Base-by-base conservation (phyloP, 495 filamentous ascomycete species). In the Pseudoneurospora amorphoporcata region DNA sequence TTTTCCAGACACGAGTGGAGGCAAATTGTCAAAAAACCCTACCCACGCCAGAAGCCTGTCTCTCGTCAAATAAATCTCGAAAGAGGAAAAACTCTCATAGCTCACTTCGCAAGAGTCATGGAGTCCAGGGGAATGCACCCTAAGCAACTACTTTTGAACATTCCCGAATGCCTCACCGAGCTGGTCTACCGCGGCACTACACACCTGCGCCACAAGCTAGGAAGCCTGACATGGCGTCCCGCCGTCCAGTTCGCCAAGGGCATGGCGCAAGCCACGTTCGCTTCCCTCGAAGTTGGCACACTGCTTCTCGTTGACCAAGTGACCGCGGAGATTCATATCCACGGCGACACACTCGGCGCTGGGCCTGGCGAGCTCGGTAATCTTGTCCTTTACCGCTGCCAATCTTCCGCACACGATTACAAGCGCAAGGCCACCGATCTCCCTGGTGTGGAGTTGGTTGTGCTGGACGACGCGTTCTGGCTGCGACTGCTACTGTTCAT, bases 401-500 rank as follows among this genome's bases (percentile, higher is more conserved):
- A 74, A 12, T 0, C 53, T 37, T 6, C 1, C 40, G 43, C 58
- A 37, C 9, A 75, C 16, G 72, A 76, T 41, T 42, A 71, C 17
- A 19, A 73, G 32, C 80, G 79, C 37, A 71, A 68, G 40, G 77
- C 74, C 32, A 71, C 76, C 23, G 68, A 68, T 5, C 69, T 77
- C 0, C 82, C 82, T 7, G 74, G 73, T 2, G 84, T 81, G 35
- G 78, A 88, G 72, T 78, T 92, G 39, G 79, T 81, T 19, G 84
- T 92, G 17, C 84, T 86, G 75, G 86, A 85, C 69, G 88, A 90
- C 70, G 78, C 84, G 19, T 91, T 92, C 78, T 92, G 89, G 89
- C 83, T 90, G 72, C 86, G 90, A 53, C 76, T 91, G 70, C 79
- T 88, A 69, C 78, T 92, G 38, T 90, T 90, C 75, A 88, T 87